phyloP scores from a whole-genome alignment of 2,329 filamentous ascomycete species.

The Tolypocladium sp. region DNA sequence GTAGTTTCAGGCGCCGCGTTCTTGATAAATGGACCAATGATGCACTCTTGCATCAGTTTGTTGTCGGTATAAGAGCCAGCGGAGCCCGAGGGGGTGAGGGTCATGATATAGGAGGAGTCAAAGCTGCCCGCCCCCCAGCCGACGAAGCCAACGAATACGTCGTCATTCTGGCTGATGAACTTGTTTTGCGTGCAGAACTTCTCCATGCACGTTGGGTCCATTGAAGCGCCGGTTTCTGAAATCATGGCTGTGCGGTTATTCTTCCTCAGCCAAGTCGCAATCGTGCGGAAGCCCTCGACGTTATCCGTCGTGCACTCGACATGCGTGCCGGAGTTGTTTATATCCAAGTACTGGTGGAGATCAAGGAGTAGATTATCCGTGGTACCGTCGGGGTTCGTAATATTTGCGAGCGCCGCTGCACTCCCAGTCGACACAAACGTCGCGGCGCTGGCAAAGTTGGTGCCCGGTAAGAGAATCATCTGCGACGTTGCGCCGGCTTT shows the following conservation, averaged over 20 bases:
- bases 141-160: constrained; percentile 37
- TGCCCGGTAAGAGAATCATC: constrained; percentile 52
- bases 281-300: constrained; percentile 33
- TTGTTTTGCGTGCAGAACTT: constrained; percentile 37
- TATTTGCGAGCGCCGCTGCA: constrained; percentile 37
- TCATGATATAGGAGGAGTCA: constrained; percentile 29
- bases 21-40: constrained; percentile 23
- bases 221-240: constrained; percentile 43
- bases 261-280: constrained; percentile 36
- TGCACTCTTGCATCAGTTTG: constrained; percentile 31
- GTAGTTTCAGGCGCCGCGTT: neutral
- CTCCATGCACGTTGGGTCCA: constrained; percentile 30
- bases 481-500: constrained; percentile 54
- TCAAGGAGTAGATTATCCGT: constrained; percentile 48
- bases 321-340: constrained; percentile 44
- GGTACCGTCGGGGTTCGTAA: constrained; percentile 51
- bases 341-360: constrained; percentile 53
- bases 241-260: constrained; percentile 40
- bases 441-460: constrained; percentile 44
- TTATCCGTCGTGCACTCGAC: constrained; percentile 44
- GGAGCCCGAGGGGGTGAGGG: constrained; percentile 26
- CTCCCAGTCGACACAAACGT: constrained; percentile 39
- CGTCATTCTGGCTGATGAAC: constrained; percentile 34
- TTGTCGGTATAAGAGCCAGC: constrained; percentile 23
- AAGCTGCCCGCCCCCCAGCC: constrained; percentile 38